Conservation (phyloP, 1,139 yeast genomes). For the Pichia sp. region DNA sequence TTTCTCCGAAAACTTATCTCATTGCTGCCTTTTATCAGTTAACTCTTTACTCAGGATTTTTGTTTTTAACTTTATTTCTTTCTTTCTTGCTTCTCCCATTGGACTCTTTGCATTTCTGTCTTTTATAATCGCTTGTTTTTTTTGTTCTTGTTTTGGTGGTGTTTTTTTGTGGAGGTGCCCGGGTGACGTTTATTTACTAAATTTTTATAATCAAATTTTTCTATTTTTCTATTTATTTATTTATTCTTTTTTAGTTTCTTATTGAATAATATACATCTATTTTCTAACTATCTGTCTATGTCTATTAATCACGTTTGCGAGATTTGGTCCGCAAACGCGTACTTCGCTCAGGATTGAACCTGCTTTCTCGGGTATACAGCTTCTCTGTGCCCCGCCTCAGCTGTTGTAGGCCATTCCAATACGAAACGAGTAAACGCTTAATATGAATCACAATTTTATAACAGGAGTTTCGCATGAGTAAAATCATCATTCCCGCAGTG, state of each 20-base stretch:
- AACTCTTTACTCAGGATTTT: background rate
- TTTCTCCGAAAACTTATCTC: constrained; percentile 1
- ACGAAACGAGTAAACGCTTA: background rate
- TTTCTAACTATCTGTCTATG: background rate
- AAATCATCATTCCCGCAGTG: constrained; percentile 36
- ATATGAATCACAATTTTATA: constrained; percentile 12
- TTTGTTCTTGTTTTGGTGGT: background rate
- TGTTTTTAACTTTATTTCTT: background rate
- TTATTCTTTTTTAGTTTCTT: background rate
- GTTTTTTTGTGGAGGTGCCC: background rate
- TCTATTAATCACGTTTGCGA: background rate
- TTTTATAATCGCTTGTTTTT: constrained; percentile 1
- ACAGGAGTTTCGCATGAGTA: constrained; percentile 32
- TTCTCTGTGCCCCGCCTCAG: background rate
- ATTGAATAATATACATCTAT: background rate
- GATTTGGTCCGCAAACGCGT: background rate
- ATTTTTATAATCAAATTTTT: background rate
- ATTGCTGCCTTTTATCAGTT: background rate
- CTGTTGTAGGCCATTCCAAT: constrained; percentile 4
- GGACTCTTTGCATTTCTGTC: background rate
- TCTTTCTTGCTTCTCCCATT: background rate
- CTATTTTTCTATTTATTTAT: background rate
- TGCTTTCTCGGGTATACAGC: background rate
- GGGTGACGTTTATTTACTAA: background rate
- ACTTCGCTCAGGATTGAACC: constrained; percentile 1